Evolutionary conservation across 2,329 filamentous ascomycete species (phyloP).

Genomic region (Colletotrichum endophyticum): DNA sequence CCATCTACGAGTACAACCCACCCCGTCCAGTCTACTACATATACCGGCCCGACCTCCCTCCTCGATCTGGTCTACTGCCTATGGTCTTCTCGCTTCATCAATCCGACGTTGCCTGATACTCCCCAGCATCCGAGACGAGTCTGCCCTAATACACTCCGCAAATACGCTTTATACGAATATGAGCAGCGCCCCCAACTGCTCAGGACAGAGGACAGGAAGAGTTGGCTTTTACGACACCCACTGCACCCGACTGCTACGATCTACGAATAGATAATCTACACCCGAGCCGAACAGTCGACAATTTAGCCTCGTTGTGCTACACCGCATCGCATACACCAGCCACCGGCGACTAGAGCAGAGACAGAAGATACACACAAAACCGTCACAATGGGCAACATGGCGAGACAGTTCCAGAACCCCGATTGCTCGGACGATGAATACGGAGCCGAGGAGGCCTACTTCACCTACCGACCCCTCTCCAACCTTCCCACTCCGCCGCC

Average conservation of each 20-base stretch:
- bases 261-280: constrained; percentile 14
- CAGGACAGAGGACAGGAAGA: constrained; percentile 23
- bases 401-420: constrained; percentile 15
- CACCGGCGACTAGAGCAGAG: background rate
- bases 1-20: background rate
- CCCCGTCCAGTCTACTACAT: constrained; percentile 8
- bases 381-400: constrained; percentile 21
- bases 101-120: constrained; percentile 4
- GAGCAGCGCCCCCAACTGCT: constrained; percentile 23
- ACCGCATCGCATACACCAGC: background rate
- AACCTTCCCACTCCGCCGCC: constrained; percentile 71
- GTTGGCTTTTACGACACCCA: constrained; percentile 17
- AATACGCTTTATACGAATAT: constrained; percentile 16
- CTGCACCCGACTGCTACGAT: constrained; percentile 5
- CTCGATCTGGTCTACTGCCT: background rate
- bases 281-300: background rate
- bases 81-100: background rate
- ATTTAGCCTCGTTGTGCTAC: background rate
- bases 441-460: constrained; percentile 59
- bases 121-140: background rate
- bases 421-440: constrained; percentile 46
- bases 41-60: constrained; percentile 18
- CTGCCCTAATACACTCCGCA: background rate
- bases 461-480: constrained; percentile 71
- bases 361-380: background rate